A percentile compares a stretch with the other conserved stretches of the same genome.
Evolutionary conservation across 2,329 filamentous ascomycete species (phyloP).

Genomic region (Pseudophaeomoniella oleicola): DNA sequence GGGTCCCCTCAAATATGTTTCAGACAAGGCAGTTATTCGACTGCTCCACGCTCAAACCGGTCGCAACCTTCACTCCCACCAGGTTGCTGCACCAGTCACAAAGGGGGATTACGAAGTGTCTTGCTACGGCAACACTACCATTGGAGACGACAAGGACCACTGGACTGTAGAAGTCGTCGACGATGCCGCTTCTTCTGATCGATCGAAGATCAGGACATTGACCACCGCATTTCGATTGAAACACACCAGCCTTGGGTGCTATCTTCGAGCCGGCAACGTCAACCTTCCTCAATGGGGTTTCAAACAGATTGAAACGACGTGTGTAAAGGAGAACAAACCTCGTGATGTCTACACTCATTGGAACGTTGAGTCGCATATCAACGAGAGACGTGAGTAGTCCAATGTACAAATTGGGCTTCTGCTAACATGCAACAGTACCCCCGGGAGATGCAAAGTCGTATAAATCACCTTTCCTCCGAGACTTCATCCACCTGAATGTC

Average conservation of each 20-base stretch:
- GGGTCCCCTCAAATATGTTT: conserved; percentile 58
- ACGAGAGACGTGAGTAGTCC: conserved; percentile 65
- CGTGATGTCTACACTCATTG: conserved; percentile 93
- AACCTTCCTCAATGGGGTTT: conserved; percentile 99
- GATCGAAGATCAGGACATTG: conserved; percentile 72
- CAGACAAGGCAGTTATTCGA: conserved; percentile 64
- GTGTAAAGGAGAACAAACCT: conserved; percentile 83
- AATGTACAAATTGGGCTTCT: conserved; percentile 1
- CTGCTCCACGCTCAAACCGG: conserved; percentile 91
- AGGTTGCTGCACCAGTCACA: conserved; percentile 73
- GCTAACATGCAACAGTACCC: conserved; percentile 47
- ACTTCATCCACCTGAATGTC: conserved; percentile 95
- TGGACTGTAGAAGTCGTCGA: conserved; percentile 87
- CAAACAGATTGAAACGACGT: conserved; percentile 97
- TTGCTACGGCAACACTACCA: conserved; percentile 84
- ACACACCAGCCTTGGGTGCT: conserved; percentile 73
- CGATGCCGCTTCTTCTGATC: conserved; percentile 76
- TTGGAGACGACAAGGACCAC: conserved; percentile 96
- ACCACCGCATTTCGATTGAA: conserved; percentile 85
- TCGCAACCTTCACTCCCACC: conserved; percentile 91
- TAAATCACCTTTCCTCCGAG: conserved; percentile 92
- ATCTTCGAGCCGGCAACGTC: conserved; percentile 85
- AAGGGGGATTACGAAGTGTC: conserved; percentile 90
- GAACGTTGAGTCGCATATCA: conserved; percentile 93
- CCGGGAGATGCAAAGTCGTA: conserved; percentile 80